These are phyloP conservation scores for Circinella umbellata DNA, from an alignment of 371 early-diverging fungal genomes.

Conservation along the genomic window DNA sequence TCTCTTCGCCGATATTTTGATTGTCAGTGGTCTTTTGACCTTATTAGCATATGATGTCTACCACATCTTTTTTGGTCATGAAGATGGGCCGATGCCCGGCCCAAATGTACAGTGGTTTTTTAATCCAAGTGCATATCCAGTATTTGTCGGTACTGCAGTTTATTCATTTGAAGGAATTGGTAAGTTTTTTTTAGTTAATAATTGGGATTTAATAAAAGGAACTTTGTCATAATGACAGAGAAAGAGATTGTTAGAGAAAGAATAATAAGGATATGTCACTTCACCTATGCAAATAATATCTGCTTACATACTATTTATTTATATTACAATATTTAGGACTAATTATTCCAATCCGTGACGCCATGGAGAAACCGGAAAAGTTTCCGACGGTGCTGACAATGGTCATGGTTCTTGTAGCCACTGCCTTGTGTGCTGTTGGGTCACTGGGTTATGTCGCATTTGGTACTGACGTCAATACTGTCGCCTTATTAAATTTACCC, in stretches of 20 bases:
- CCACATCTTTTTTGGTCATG: constrained; percentile 29
- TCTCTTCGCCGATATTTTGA: constrained; percentile 88
- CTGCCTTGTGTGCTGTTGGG: constrained; percentile 77
- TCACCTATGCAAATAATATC: no score
- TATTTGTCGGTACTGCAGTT: constrained; percentile 93
- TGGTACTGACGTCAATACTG: constrained; percentile 82
- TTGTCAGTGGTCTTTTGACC: constrained; percentile 73
- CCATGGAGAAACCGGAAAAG: constrained; percentile 82
- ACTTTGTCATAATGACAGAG: no score
- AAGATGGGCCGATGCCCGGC: constrained; percentile 28
- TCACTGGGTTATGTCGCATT: constrained; percentile 84
- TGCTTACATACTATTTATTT: neutral
- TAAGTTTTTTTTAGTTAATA: constrained; percentile 8
- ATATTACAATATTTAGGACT: constrained; percentile 53
- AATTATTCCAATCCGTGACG: constrained; percentile 89
- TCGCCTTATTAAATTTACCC: constrained; percentile 85
- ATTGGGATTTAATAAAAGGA: neutral
- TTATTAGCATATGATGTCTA: constrained; percentile 37
- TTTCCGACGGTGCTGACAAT: constrained; percentile 76
- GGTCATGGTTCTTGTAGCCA: constrained; percentile 74
- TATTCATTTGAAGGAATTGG: constrained; percentile 91
- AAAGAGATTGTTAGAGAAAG: no score
- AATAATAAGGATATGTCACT: no score
- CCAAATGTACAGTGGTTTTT: constrained; percentile 48
- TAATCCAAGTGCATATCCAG: constrained; percentile 64